Evolutionary conservation across 768 basidiomycete genomes (phyloP), one percentile per base, ranked within the genome.

Genomic region (Podaxis sp.): DNA sequence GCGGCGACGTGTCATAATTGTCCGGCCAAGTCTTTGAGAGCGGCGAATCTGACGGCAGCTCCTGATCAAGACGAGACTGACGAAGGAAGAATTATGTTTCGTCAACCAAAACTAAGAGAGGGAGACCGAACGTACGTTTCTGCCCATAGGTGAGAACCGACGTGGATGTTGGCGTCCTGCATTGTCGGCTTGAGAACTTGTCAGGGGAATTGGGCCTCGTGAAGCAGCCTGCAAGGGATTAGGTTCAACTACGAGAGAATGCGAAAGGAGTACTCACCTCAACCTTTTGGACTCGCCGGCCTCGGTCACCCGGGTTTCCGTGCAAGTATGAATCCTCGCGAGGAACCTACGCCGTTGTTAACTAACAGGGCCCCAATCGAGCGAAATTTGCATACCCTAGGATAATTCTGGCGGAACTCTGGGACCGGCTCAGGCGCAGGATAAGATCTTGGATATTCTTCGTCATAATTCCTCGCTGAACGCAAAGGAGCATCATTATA

Each of bases 381-480:
- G 11, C 11, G 9, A 38, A 7, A 38, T 13, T 28, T 14, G 37
- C 59, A n/a, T 11, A 61, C 59, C 36, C 52, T 54, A 6, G 52
- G 28, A 38, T 54, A 37, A n/a, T 18, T 28, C 42, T 42, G 51
- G 10, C 59, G 51, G 14, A 10, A 25, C 18, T 53, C 51, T n/a
- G 51, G 28, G 25, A 36, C 28, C 4, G 32, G 35, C 37, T 61
- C 59, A 13, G 52, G 52, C 14, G 28, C 57, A n/a, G 35, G 59
- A 40, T 61, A 61, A 23, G 46, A n/a, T 36, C 59, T 54, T 5
- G 52, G 35, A 23, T 47, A 42, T 3, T 61, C 53, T 18, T 32
- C 38, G 18, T 60, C 59, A 53, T 53, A 36, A 38, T 23, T 54
- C 37, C 53, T 54, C 36, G 23, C 51, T 23, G 37, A 42, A 21